These are phyloP conservation scores for Monosporozyma solicola DNA, from an alignment of 805 yeast species.

Conservation along the genomic window DNA sequence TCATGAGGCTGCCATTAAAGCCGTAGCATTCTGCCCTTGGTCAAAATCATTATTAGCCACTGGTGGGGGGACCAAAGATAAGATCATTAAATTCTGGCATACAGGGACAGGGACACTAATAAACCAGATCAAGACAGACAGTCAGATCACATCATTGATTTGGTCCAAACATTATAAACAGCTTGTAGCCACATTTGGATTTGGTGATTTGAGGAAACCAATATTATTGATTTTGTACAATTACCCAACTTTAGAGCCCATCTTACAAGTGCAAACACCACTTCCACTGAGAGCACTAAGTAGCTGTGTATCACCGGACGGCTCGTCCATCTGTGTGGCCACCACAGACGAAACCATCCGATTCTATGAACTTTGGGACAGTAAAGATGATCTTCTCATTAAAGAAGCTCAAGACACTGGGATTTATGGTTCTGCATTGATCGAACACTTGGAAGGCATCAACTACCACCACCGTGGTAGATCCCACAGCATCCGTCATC, in stretches of 20 bases:
- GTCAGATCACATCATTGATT: slow-evolving; percentile 69
- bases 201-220: slow-evolving; percentile 36
- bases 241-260: slow-evolving; percentile 52
- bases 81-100: slow-evolving; percentile 83
- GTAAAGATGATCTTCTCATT: slow-evolving; percentile 26
- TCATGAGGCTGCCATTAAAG: slow-evolving; percentile 85
- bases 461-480: background rate
- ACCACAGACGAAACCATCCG: slow-evolving; percentile 71
- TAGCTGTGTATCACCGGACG: slow-evolving; percentile 60
- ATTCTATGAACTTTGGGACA: slow-evolving; percentile 65
- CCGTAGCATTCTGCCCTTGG: slow-evolving; percentile 90
- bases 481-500: background rate
- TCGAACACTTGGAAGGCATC: slow-evolving; percentile 53
- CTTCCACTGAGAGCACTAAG: slow-evolving; percentile 52
- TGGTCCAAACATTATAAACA: slow-evolving; percentile 66
- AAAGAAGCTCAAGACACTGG: slow-evolving; percentile 37
- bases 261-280: slow-evolving; percentile 42
- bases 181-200: slow-evolving; percentile 75
- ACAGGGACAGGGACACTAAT: slow-evolving; percentile 66
- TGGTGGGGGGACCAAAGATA: slow-evolving; percentile 83
- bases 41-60: slow-evolving; percentile 69
- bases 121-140: slow-evolving; percentile 44
- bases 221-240: slow-evolving; percentile 50
- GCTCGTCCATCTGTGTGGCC: slow-evolving; percentile 56
- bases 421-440: slow-evolving; percentile 46